Percentiles rank a stretch among this genome's conserved stretches.
These are phyloP conservation scores for Aristolochia californica DNA, from an alignment of 164 flowering plant species.

Conservation along the genomic window DNA sequence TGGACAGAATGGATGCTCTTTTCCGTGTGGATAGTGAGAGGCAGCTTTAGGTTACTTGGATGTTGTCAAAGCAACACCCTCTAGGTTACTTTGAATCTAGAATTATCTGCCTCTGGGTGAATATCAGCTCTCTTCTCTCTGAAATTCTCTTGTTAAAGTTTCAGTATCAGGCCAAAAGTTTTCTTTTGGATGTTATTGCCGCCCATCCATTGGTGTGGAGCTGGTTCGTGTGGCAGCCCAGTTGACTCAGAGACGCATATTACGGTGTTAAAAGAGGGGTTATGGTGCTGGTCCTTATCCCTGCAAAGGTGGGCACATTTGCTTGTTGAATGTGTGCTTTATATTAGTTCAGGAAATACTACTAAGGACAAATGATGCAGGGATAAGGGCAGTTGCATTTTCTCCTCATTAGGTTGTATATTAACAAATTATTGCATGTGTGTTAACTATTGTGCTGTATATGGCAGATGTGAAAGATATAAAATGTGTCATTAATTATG, in stretches of 20 bases:
- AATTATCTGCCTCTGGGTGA: conserved; percentile 2
- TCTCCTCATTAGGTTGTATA: background rate
- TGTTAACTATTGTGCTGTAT: background rate
- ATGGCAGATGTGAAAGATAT: conserved; percentile 97
- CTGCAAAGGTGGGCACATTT: conserved; percentile 91
- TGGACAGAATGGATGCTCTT: no score
- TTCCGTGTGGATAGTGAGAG: no score
- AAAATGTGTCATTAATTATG: conserved; percentile 92
- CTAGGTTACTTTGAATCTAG: background rate
- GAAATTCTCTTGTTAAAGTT: background rate
- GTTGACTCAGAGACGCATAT: conserved; percentile 52
- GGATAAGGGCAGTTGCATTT: conserved; percentile 71
- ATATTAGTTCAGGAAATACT: conserved; percentile 38
- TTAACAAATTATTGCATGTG: background rate
- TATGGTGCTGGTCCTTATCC: conserved; percentile 83
- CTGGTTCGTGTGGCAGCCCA: conserved; percentile 90
- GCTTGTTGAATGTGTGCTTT: conserved; percentile 51
- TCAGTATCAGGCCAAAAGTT: background rate
- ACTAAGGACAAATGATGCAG: conserved; percentile 32
- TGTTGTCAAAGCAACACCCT: background rate
- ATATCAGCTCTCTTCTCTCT: background rate
- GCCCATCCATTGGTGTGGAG: conserved; percentile 79
- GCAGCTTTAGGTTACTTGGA: background rate
- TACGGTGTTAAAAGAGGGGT: conserved; percentile 28
- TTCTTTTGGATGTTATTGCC: conserved; percentile 7